Base-by-base conservation (phyloP, 1,284 basidiomycete genomes). In the Cryptococcus sp. region DNA sequence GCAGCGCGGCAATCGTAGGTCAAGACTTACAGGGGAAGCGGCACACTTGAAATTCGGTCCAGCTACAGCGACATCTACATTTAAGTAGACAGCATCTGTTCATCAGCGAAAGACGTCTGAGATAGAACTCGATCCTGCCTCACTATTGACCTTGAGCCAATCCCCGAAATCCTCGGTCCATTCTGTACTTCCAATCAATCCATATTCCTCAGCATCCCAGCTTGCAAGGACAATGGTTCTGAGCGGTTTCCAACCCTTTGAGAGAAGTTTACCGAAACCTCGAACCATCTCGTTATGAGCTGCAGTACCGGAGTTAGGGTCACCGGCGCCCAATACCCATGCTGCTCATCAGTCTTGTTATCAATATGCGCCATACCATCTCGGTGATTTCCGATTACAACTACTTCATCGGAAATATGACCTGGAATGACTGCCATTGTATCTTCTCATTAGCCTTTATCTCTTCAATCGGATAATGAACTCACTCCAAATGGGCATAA, bases 201-300 rank as follows among this genome's bases (percentile, higher is more conserved):
- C 91, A 55, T 91, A 90, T 83, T 89, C 93, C 76, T 97, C 92
- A 0, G 84, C 93, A 72, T 94, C 91, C 91, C 90, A 96, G 57
- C 84, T 87, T 3, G 88, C 90, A 48, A 97, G 79, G n/a, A 94
- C 75, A 62, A 94, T 83, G 16, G 88, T 93, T 52, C 92, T 79
- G 37, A 92, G 76, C 3, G 93, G 93, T 63, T 84, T 87, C 93
- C 93, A 98, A 23, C 91, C 92, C 14, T 76, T 78, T 58, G 77
- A 77, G 21, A 88, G 67, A 1, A 97, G 78, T 9, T 77, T 75
- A 28, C 90, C 91, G 52, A 92, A 82, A n/a, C 88, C 90, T 32
- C 84, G 82, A 53, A 93, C 80, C 23, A 91, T 78, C 70, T 97
- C 91, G 62, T 86, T 82, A 16, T 93, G 76, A n/a, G 87, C 83